A percentile compares a stretch with the other conserved stretches of the same genome.
phyloP scores from a whole-genome alignment of 1,139 yeast genomes.

The Debaryomycetaceae sp. region DNA sequence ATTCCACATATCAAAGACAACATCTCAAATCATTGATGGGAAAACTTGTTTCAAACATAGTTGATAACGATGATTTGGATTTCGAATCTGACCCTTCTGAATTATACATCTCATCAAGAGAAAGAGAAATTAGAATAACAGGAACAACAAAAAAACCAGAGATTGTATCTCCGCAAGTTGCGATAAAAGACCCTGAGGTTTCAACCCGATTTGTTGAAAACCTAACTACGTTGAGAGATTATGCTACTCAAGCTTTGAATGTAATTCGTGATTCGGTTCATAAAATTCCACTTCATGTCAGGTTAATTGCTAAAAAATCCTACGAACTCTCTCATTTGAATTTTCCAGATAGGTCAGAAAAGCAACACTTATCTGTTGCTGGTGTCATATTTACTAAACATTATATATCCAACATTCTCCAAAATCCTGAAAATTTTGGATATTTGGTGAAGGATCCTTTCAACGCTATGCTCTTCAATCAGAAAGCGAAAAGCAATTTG shows the following conservation, averaged over 20 bases:
- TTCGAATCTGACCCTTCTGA: slow-evolving; percentile 80
- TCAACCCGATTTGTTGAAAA: slow-evolving; percentile 68
- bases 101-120: slow-evolving; percentile 50
- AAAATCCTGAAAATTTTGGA: slow-evolving; percentile 69
- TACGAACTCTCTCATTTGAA: slow-evolving; percentile 32
- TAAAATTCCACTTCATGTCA: slow-evolving; percentile 59
- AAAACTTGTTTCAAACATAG: slow-evolving; percentile 43
- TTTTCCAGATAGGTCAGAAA: slow-evolving; percentile 52
- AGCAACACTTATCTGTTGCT: slow-evolving; percentile 59
- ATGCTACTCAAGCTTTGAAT: slow-evolving; percentile 54
- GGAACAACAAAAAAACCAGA: slow-evolving; percentile 31
- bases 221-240: slow-evolving; percentile 71
- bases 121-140: slow-evolving; percentile 46
- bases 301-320: slow-evolving; percentile 38
- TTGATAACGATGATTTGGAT: slow-evolving; percentile 55
- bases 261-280: slow-evolving; percentile 38
- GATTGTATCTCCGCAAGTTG: slow-evolving; percentile 54
- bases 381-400: slow-evolving; percentile 67
- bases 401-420: slow-evolving; percentile 62
- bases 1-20: slow-evolving; percentile 57
- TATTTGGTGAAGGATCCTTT: slow-evolving; percentile 25
- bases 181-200: slow-evolving; percentile 76
- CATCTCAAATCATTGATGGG: slow-evolving; percentile 54
- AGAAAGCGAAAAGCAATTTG: slow-evolving; percentile 47
- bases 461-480: slow-evolving; percentile 24